Percentiles rank a stretch among this genome's conserved stretches.
Conservation (phyloP, 441 rosid species). For the Isatis lusitanica region DNA sequence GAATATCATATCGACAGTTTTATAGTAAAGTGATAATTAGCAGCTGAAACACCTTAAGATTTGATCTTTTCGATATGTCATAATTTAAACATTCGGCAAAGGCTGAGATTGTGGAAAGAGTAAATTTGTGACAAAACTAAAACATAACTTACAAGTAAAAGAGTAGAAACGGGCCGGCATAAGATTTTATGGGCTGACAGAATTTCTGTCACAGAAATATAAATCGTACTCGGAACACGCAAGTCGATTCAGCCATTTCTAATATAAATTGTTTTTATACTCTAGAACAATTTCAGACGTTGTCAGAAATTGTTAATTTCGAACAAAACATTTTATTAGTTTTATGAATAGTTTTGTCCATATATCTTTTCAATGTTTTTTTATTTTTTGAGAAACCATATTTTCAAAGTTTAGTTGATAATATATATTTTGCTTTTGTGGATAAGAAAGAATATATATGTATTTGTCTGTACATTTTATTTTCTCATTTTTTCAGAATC, state of each 20-base stretch:
- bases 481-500: no score
- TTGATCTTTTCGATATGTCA: neutral
- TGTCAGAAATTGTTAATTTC: neutral
- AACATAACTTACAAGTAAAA: neutral
- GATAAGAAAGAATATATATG: neutral
- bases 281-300: neutral
- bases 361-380: no score
- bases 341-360: neutral
- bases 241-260: neutral
- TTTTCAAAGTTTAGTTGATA: neutral
- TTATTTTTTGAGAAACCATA: no score
- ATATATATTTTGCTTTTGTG: neutral
- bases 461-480: neutral
- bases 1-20: neutral
- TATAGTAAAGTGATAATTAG: neutral
- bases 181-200: constrained; percentile 16
- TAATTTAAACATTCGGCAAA: neutral
- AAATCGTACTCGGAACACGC: constrained; percentile 4
- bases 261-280: neutral
- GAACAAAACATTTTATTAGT: neutral
- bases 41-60: neutral
- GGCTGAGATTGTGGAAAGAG: neutral
- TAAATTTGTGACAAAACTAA: neutral
- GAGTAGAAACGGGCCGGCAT: constrained; percentile 5
- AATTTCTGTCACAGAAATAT: constrained; percentile 1